These are phyloP conservation scores for Mortierella antarctica DNA, from an alignment of 192 early-diverging fungal genomes.

Conservation along the genomic window DNA sequence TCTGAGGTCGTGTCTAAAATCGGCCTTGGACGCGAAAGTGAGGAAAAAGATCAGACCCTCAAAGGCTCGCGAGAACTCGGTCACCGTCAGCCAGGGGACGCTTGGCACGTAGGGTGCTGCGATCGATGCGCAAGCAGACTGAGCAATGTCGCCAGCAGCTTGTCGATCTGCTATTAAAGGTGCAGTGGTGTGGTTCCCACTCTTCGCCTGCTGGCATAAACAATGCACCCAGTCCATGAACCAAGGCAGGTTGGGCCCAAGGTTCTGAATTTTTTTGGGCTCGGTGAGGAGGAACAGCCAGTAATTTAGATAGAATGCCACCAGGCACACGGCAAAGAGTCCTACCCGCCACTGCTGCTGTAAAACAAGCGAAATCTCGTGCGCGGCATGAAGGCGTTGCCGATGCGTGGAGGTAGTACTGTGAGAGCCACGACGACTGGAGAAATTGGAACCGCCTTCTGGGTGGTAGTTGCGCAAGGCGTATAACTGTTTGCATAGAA, in stretches of 20 bases:
- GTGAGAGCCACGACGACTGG: neutral
- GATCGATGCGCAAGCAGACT: conserved; percentile 8
- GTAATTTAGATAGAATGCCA: conserved; percentile 35
- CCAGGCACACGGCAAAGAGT: conserved; percentile 25
- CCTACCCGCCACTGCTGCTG: conserved; percentile 46
- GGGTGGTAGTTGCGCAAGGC: no score
- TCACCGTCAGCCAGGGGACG: conserved; percentile 13
- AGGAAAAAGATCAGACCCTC: no score
- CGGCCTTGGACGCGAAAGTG: no score
- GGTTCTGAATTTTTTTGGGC: conserved; percentile 10
- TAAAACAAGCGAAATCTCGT: conserved; percentile 28
- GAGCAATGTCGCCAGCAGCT: conserved; percentile 4
- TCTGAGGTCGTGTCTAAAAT: no score
- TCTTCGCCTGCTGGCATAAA: neutral
- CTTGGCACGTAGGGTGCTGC: conserved; percentile 23
- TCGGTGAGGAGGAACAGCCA: conserved; percentile 43
- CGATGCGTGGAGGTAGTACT: neutral
- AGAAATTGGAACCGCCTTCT: neutral
- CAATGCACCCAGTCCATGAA: conserved; percentile 18
- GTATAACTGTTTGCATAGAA: no score
- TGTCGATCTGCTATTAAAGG: neutral
- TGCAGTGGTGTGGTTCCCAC: neutral
- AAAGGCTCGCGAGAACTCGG: conserved; percentile 14
- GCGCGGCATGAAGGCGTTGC: conserved; percentile 29
- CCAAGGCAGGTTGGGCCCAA: conserved; percentile 6